These are phyloP conservation scores for Symbiodinium natans DNA, from an alignment of 73 alveolate species.

Conservation along the genomic window DNA sequence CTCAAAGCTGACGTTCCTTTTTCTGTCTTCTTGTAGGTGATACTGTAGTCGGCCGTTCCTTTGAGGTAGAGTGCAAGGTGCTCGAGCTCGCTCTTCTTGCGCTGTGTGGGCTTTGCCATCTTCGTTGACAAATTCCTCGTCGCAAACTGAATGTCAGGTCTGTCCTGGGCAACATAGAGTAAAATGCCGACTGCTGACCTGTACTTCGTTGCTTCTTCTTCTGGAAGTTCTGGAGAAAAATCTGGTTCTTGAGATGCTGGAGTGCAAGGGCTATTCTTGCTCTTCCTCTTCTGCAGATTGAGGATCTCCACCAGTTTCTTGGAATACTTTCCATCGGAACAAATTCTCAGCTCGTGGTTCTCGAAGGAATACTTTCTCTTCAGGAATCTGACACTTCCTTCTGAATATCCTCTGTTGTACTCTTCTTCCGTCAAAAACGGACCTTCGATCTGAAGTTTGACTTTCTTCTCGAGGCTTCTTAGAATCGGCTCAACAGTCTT, in stretches of 20 bases:
- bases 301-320: background rate
- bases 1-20: background rate
- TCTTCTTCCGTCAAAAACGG: background rate
- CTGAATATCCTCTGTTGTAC: too few species aligned
- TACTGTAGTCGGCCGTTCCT: background rate
- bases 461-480: background rate
- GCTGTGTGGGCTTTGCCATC: background rate
- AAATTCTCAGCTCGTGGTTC: background rate
- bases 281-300: background rate
- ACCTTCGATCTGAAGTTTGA: background rate
- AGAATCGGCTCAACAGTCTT: background rate
- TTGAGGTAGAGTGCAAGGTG: background rate
- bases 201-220: background rate
- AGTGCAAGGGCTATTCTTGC: background rate
- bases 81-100: background rate
- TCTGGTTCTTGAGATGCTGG: background rate
- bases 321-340: background rate
- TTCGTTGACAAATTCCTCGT: background rate
- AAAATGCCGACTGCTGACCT: background rate
- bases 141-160: conserved; percentile 8
- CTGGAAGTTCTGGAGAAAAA: background rate
- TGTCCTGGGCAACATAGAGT: background rate
- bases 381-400: background rate
- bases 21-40: background rate
- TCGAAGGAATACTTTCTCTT: background rate